Percentiles rank a stretch among this genome's conserved stretches.
These are phyloP conservation scores for Ogataea polymorpha DNA, from an alignment of 805 yeast genomes.

Conservation along the genomic window DNA sequence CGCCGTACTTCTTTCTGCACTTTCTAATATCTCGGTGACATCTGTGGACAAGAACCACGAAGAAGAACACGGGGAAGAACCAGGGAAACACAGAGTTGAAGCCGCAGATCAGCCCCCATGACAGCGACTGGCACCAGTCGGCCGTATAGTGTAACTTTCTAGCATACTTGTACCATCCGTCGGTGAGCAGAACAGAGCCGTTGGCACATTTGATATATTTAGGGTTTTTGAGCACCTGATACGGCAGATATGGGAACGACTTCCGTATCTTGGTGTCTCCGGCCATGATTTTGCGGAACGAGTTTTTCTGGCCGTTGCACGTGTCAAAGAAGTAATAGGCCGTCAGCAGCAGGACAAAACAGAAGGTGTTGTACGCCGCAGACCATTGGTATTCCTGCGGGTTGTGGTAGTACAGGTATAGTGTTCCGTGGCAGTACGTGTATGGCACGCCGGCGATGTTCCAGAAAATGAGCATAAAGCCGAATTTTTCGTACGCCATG, in stretches of 20 bases:
- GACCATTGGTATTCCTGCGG: conserved; percentile 83
- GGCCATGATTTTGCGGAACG: conserved; percentile 78
- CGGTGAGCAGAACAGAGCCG: conserved; percentile 82
- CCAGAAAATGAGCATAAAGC: conserved; percentile 99
- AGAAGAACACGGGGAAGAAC: conserved; percentile 92
- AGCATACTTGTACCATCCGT: conserved; percentile 93
- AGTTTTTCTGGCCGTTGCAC: conserved; percentile 90
- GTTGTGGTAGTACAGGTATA: conserved; percentile 76
- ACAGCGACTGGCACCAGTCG: conserved; percentile 79
- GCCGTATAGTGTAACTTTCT: conserved; percentile 95
- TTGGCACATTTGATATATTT: conserved; percentile 77
- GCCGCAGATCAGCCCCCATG: conserved; percentile 94
- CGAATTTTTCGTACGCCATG: conserved; percentile 98
- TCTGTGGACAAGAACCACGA: conserved; percentile 83
- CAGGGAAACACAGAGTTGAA: conserved; percentile 86
- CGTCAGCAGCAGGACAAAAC: conserved; percentile 53
- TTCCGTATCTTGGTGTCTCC: conserved; percentile 78
- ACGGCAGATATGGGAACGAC: conserved; percentile 91
- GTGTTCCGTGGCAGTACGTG: conserved; percentile 93
- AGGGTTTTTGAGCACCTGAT: conserved; percentile 79
- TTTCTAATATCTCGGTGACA: conserved; percentile 83
- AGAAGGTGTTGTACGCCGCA: conserved; percentile 49
- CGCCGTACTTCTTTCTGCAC: conserved; percentile 85
- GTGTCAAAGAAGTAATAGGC: conserved; percentile 95
- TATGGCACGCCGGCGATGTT: conserved; percentile 98